Conservation (phyloP, 2,329 filamentous ascomycete genomes). For the Monilinia laxa region DNA sequence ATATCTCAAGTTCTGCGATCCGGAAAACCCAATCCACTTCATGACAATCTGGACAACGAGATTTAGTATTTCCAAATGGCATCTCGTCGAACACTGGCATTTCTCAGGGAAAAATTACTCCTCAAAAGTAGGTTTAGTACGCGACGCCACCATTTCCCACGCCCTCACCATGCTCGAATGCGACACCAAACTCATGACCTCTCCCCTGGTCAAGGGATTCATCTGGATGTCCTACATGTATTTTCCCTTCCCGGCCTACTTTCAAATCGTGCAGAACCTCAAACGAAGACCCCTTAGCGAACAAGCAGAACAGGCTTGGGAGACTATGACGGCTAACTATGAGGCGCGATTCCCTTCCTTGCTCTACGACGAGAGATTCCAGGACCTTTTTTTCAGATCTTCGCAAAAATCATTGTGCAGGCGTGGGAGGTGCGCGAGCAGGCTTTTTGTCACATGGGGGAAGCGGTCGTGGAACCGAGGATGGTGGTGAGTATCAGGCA, state of each 20-base stretch:
- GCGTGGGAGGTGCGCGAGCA: conserved; percentile 35
- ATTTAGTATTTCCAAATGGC: conserved; percentile 35
- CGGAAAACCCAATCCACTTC: conserved; percentile 43
- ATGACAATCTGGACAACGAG: conserved; percentile 37
- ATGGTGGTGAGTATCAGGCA: conserved; percentile 34
- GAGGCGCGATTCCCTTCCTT: conserved; percentile 31
- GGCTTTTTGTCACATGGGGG: conserved; percentile 26
- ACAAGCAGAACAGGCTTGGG: conserved; percentile 38
- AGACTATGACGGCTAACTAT: conserved; percentile 34
- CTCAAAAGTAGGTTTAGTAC: conserved; percentile 33
- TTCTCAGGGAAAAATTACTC: conserved; percentile 28
- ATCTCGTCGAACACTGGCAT: conserved; percentile 37
- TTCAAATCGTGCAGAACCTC: conserved; percentile 41
- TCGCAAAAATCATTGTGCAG: conserved; percentile 33
- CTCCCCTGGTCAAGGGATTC: conserved; percentile 37
- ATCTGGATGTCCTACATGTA: conserved; percentile 39
- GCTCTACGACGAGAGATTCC: conserved; percentile 6
- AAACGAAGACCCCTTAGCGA: conserved; percentile 33
- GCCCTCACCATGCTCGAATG: conserved; percentile 38
- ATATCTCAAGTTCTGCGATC: conserved; percentile 46
- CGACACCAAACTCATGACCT: conserved; percentile 40
- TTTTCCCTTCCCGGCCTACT: conserved; percentile 41
- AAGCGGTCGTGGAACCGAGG: conserved; percentile 28
- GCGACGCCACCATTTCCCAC: conserved; percentile 40
- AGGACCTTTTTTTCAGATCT: conserved; percentile 30